Evolutionary conservation across 2,329 filamentous ascomycete species (phyloP), one percentile per base, ranked within the genome.

Genomic region (Apiospora koreana): DNA sequence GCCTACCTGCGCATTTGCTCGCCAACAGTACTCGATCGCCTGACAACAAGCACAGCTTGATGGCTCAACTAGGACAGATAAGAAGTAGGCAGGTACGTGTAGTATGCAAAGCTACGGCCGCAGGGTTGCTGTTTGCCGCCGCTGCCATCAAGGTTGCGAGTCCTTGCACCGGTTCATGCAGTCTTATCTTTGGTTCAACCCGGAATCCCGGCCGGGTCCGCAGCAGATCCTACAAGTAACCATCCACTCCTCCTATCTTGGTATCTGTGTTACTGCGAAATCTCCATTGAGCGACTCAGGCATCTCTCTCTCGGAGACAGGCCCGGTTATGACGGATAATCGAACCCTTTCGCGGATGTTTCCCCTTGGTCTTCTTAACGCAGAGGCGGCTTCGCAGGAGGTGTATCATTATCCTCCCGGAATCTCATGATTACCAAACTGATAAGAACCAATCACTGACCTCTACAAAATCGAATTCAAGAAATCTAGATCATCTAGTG

Each of bases 401-500:
- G 10, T 31, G 25, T 18, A 14, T 25, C 18, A 3, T 54, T 7
- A 6, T 54, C 48, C 7, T 18, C 25, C 23, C 48, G 25, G 23
- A 25, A 14, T 31, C 25, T n/a, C 23, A 25, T 14, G 48, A 5
- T 12, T 25, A 25, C 23, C 16, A 1, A 21, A 14, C 31, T 38
- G 8, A 38, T 6, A 28, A n/a, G 18, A 21, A 62, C 12, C 9
- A 38, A 28, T 23, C 12, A 3, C 31, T n/a, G 54, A 31, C 54
- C n/a, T 38, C 38, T 16, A 62, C 21, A 31, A 62, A 62, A 62
- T 62, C 31, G 31, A 38, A 31, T n/a, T n/a, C 28, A 69, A 21
- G 50, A 69, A 68, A 9, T 70, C 68, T 21, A 71, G 28, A n/a
- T 70, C 70, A 6, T 70, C 65, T 54, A 71, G 38, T 23, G 68